These are phyloP conservation scores for Acanthamoeba healyi DNA, from an alignment of 208 protist genomes.

Conservation along the genomic window DNA sequence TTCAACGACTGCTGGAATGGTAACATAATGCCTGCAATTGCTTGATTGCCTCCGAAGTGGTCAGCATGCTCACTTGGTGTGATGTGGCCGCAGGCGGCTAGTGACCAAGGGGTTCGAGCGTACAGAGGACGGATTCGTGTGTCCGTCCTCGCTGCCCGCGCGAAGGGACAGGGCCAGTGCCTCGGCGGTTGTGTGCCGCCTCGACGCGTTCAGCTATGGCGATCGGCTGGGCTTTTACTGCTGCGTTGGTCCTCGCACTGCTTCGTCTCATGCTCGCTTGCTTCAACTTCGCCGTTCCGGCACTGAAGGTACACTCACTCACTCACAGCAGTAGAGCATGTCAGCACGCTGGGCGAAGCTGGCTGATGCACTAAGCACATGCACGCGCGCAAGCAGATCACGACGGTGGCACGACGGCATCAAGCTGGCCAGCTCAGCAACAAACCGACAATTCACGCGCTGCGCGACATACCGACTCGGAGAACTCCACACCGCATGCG, in stretches of 20 bases:
- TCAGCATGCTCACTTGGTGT: background rate
- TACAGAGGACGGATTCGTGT: background rate
- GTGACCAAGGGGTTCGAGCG: background rate
- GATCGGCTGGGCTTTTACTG: conserved; percentile 18
- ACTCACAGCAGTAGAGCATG: background rate
- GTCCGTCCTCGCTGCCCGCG: background rate
- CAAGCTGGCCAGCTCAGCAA: no score
- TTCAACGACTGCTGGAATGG: conserved; percentile 1
- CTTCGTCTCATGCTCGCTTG: background rate
- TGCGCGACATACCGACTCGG: background rate
- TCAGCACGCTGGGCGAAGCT: background rate
- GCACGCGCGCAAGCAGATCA: background rate
- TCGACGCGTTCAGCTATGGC: background rate
- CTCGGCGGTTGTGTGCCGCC: background rate
- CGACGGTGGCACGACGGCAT: background rate
- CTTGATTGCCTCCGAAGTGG: background rate
- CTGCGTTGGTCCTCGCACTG: background rate
- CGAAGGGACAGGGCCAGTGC: background rate
- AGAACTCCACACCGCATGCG: background rate
- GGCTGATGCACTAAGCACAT: background rate
- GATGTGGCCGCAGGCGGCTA: background rate
- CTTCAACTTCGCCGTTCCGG: background rate
- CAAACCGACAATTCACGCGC: background rate
- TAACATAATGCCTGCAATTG: background rate
- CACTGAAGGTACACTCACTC: background rate